phyloP scores from a whole-genome alignment of 805 yeast genomes.

The Cyberlindnera nakhonratchasimensis region DNA sequence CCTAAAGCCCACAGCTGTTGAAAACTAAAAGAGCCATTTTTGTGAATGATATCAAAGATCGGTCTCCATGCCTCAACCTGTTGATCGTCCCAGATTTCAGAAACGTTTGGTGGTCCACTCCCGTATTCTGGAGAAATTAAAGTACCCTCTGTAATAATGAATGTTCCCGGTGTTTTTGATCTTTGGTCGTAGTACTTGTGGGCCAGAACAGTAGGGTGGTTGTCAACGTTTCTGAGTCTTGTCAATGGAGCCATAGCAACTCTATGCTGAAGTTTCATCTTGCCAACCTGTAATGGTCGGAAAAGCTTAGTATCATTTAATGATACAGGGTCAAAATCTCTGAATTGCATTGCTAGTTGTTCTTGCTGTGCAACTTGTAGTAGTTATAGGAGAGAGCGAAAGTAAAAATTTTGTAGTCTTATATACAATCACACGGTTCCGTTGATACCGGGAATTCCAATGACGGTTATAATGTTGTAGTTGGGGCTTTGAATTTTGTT shows the following conservation, averaged over 20 bases:
- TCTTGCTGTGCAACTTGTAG: too few relatives aligned
- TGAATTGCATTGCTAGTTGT: too few relatives aligned
- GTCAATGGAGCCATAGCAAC: slow-evolving; percentile 51
- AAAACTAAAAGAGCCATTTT: slow-evolving; percentile 42
- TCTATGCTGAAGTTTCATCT: slow-evolving; percentile 34
- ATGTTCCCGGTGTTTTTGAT: slow-evolving; percentile 52
- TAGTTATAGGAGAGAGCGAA: too few relatives aligned
- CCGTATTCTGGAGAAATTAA: slow-evolving; percentile 43
- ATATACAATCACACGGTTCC: too few relatives aligned
- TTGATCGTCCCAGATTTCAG: slow-evolving; percentile 47
- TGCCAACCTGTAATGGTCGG: slow-evolving; percentile 39
- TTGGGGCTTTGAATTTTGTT: too few relatives aligned
- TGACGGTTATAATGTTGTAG: too few relatives aligned
- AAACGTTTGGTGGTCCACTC: slow-evolving; percentile 37
- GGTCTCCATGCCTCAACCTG: slow-evolving; percentile 50
- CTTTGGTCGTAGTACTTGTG: slow-evolving; percentile 55
- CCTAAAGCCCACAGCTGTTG: slow-evolving; percentile 53
- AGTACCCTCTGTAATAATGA: slow-evolving; percentile 60
- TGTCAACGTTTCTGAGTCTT: slow-evolving; percentile 33
- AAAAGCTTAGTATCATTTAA: slow-evolving; percentile 32
- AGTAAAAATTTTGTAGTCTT: too few relatives aligned
- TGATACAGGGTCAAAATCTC: slow-evolving; percentile 12
- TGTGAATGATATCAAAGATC: slow-evolving; percentile 48
- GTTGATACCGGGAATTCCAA: too few relatives aligned
- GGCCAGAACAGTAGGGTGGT: slow-evolving; percentile 40